These are phyloP conservation scores for Gastrolobium bilobum DNA, from an alignment of 306 rosid species.

Conservation along the genomic window DNA sequence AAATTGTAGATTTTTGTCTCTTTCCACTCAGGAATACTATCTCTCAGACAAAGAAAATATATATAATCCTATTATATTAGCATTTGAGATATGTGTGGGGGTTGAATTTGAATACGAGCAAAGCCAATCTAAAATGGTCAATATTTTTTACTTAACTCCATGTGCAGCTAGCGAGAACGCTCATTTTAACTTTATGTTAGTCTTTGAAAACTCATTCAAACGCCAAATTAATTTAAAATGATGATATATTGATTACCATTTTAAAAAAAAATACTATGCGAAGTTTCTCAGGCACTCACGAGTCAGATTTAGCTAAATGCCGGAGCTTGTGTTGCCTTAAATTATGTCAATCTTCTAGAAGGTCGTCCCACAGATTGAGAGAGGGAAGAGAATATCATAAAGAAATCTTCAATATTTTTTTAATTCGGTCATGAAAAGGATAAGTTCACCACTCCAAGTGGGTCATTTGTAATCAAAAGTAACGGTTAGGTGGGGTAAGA, in stretches of 20 bases:
- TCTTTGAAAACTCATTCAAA: constrained; percentile 27
- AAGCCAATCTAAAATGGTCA: constrained; percentile 25
- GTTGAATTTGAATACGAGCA: constrained; percentile 14
- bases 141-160: constrained; percentile 45
- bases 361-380: constrained; percentile 49
- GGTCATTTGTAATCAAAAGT: constrained; percentile 53
- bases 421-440: constrained; percentile 49
- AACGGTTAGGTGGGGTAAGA: constrained; percentile 61
- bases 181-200: neutral
- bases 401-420: constrained; percentile 32
- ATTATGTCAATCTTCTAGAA: constrained; percentile 55
- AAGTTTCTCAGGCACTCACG: constrained; percentile 34
- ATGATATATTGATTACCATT: neutral
- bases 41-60: neutral
- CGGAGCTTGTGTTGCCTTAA: constrained; percentile 50
- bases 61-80: neutral
- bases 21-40: constrained; percentile 30
- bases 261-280: neutral
- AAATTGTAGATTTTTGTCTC: constrained; percentile 41
- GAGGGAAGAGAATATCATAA: constrained; percentile 27
- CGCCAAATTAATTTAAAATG: constrained; percentile 28
- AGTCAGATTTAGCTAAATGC: constrained; percentile 43
- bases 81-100: neutral
- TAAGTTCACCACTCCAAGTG: constrained; percentile 51
- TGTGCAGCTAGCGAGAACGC: constrained; percentile 44